Conservation (phyloP, 306 rosid genomes). For the Cicer bijugum region DNA sequence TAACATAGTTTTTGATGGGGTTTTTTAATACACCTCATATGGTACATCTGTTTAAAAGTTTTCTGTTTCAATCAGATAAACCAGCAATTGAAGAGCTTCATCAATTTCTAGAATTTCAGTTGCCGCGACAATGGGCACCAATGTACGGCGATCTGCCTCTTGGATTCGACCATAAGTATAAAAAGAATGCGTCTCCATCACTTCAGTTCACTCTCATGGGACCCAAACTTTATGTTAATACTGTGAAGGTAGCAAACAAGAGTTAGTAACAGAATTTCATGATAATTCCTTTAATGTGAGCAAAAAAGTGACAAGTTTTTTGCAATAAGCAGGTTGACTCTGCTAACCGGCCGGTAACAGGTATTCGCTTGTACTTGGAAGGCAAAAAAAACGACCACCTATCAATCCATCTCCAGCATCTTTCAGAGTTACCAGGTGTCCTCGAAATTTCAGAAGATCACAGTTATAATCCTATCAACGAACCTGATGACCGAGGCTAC, state of each 20-base stretch:
- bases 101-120: conserved; percentile 85
- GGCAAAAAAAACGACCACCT: conserved; percentile 73
- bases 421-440: conserved; percentile 63
- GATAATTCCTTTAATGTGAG: too few relatives aligned
- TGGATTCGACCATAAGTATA: conserved; percentile 56
- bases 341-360: conserved; percentile 78
- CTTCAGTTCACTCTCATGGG: conserved; percentile 84
- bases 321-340: conserved; percentile 65
- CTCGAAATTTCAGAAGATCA: conserved; percentile 66
- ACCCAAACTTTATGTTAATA: conserved; percentile 87
- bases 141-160: conserved; percentile 85
- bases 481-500: conserved; percentile 65
- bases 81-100: conserved; percentile 89
- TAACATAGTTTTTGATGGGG: conserved; percentile 5
- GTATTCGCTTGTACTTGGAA: conserved; percentile 80
- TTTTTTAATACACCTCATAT: not conserved
- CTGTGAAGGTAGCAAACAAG: conserved; percentile 58
- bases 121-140: conserved; percentile 96
- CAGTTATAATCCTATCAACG: conserved; percentile 54
- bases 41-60: conserved; percentile 17
- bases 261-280: too few relatives aligned
- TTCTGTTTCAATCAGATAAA: conserved; percentile 67
- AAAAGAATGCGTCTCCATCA: conserved; percentile 65
- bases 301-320: not conserved
- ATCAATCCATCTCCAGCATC: conserved; percentile 92